These are phyloP conservation scores for Viola odorata DNA, from an alignment of 345 rosid genomes.

Conservation along the genomic window DNA sequence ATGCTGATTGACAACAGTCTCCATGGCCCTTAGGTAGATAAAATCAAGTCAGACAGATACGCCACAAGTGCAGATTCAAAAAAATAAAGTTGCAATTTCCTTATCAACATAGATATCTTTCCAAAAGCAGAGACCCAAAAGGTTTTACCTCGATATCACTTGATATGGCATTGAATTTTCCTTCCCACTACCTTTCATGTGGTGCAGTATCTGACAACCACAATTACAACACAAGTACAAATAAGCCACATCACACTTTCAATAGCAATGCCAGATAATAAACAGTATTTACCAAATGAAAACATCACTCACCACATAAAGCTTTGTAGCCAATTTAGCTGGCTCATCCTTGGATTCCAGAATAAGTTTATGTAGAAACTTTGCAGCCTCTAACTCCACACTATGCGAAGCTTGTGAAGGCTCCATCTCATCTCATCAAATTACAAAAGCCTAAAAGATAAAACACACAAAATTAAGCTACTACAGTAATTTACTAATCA, in stretches of 20 bases:
- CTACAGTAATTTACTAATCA: not conserved
- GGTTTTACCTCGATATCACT: constrained; percentile 86
- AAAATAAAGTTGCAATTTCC: not conserved
- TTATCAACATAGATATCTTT: not conserved
- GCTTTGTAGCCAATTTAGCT: constrained; percentile 84
- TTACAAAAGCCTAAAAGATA: not conserved
- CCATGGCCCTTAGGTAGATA: constrained; percentile 75
- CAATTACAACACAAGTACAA: constrained; percentile 2
- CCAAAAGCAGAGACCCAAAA: not conserved
- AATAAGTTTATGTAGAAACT: constrained; percentile 95
- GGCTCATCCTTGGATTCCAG: constrained; percentile 99
- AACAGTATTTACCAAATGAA: constrained; percentile 4
- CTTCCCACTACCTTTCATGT: constrained; percentile 96
- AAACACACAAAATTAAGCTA: not conserved
- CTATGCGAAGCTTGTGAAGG: constrained; percentile 55
- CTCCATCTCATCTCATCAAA: constrained; percentile 41
- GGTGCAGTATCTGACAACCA: constrained; percentile 73
- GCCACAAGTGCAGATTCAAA: not conserved
- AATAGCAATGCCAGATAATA: not conserved
- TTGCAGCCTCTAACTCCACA: constrained; percentile 97
- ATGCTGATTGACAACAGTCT: constrained; percentile 85
- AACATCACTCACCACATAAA: constrained; percentile 57
- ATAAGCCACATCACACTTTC: constrained; percentile 8
- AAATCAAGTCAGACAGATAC: constrained; percentile 18
- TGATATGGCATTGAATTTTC: constrained; percentile 99